phyloP scores from a whole-genome alignment of 352 stramenopile species.

The Phytophthora palmivora region DNA sequence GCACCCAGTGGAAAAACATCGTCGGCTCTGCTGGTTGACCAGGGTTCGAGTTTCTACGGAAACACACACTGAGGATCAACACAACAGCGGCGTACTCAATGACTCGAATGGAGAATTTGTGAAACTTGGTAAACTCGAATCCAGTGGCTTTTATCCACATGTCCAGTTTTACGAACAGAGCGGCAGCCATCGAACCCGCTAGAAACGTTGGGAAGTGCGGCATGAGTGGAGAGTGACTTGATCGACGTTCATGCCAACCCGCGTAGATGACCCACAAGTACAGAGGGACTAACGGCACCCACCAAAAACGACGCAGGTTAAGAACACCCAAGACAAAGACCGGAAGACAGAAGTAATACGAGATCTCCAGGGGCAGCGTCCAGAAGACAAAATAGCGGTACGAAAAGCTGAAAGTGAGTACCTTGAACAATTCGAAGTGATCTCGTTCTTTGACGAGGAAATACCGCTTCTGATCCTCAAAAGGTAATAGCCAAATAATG shows the following conservation, averaged over 20 bases:
- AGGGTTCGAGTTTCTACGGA: slow-evolving; percentile 25
- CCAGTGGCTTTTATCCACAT: slow-evolving; percentile 23
- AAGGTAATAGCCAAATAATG: slow-evolving; percentile 41
- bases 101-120: slow-evolving; percentile 9
- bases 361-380: slow-evolving; percentile 61
- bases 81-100: slow-evolving; percentile 29
- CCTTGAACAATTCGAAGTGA: slow-evolving; percentile 50
- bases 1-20: slow-evolving; percentile 50
- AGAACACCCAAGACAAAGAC: slow-evolving; percentile 39
- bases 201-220: slow-evolving; percentile 51
- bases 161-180: slow-evolving; percentile 42
- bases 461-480: slow-evolving; percentile 35
- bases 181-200: slow-evolving; percentile 48
- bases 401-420: slow-evolving; percentile 46
- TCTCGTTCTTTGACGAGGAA: slow-evolving; percentile 40
- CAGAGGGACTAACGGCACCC: slow-evolving; percentile 37
- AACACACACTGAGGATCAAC: slow-evolving; percentile 44
- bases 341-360: slow-evolving; percentile 55
- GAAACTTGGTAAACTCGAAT: slow-evolving; percentile 30
- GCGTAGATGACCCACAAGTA: slow-evolving; percentile 40
- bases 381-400: slow-evolving; percentile 61
- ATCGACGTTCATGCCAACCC: slow-evolving; percentile 29
- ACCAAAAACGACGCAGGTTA: slow-evolving; percentile 39
- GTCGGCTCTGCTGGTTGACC: slow-evolving; percentile 23
- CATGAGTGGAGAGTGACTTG: slow-evolving; percentile 34